Conservation (phyloP, 805 yeast species). For the Naumovozyma castellii region DNA sequence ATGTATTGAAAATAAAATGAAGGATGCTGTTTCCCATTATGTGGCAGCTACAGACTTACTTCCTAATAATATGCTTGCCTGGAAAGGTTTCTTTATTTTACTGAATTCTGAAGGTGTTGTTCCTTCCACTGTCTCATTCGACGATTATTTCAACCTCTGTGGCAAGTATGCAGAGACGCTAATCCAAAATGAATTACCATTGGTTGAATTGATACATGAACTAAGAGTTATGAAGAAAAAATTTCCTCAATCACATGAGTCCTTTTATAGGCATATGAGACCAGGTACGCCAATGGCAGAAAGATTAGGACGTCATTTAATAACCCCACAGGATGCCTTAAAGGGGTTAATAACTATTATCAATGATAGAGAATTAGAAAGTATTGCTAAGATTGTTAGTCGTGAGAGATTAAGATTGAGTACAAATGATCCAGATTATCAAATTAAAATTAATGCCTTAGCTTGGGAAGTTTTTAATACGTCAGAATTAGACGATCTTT, state of each 20-base stretch:
- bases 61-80: conserved; percentile 49
- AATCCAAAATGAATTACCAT: conserved; percentile 35
- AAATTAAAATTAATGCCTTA: conserved; percentile 31
- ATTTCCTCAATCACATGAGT: conserved; percentile 34
- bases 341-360: conserved; percentile 35
- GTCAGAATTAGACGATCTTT: conserved; percentile 46
- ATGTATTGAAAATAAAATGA: conserved; percentile 29
- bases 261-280: conserved; percentile 39
- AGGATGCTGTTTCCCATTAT: conserved; percentile 30
- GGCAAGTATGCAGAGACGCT: conserved; percentile 37
- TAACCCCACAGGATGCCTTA: conserved; percentile 39
- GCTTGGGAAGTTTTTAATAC: conserved; percentile 39
- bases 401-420: conserved; percentile 44
- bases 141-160: conserved; percentile 35
- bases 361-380: conserved; percentile 33
- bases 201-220: conserved; percentile 42
- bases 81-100: conserved; percentile 68
- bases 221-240: conserved; percentile 38
- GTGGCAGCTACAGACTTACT: conserved; percentile 41
- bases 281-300: conserved; percentile 53
- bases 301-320: conserved; percentile 38
- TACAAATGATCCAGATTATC: conserved; percentile 34
- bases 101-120: conserved; percentile 25
- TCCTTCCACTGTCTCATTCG: conserved; percentile 34
- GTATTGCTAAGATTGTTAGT: conserved; percentile 34